Base-by-base conservation (phyloP, 768 basidiomycete species). In the Neoboletus magnificus region DNA sequence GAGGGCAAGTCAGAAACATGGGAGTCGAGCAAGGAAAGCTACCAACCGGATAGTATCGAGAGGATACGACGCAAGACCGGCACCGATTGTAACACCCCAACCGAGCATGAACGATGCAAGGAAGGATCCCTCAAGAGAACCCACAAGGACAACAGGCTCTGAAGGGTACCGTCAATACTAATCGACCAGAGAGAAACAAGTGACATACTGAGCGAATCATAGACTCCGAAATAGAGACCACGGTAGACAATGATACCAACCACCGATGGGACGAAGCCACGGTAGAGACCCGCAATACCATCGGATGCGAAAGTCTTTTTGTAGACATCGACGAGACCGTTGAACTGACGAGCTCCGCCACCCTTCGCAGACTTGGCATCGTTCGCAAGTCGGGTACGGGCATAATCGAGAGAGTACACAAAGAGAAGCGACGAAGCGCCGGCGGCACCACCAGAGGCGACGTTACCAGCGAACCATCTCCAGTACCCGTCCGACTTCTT, bases 171-270 rank as follows among this genome's bases (percentile, higher is more conserved):
- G 25, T 77, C 25, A 76, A 52, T 16, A 9, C 50, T 16, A 18
- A 44, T 70, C 66, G 64, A 70, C 35, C 64, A 66, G 40, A 70
- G 48, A 65, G 59, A 62, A 32, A 18, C 47, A 18, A 18, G 18
- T 35, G n/a, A 85, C 90, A 57, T 71, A 92, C 90, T 93, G 64
- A 93, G 83, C 32, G 90, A 93, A 72, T 93, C 91, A 72, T 94
- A 97, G 75, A 93, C 86, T 89, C 94, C 94, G 71, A 97, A 97
- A 82, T 93, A 97, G 72, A 98, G 91, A 86, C 96, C 96, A 79
- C 96, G 94, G 84, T 98, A 98, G 72, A 98, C 96, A 66, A 99
- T 86, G 80, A 99, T 99, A 78, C 97, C 97, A 65, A 93, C 95
- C 60, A 99, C 97, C 58, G 96, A 98, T 61, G 97, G 97, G 53